These are phyloP conservation scores for Euphrasia confusa DNA, from an alignment of 257 asterid genomes.

Conservation along the genomic window DNA sequence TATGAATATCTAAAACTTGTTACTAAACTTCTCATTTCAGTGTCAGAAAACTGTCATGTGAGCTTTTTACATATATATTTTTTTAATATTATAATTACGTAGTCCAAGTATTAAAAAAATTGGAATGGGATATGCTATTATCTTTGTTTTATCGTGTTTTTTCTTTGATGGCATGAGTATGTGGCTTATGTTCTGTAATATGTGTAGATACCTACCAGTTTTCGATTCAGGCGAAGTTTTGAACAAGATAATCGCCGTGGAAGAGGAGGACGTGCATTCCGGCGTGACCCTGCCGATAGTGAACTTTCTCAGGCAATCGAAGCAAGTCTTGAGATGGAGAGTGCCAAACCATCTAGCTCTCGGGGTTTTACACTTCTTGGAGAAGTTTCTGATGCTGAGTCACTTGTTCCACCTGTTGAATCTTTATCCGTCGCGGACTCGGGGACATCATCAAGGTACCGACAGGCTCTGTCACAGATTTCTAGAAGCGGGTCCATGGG, in stretches of 20 bases:
- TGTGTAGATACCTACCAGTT: constrained; percentile 83
- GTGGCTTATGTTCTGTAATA: constrained; percentile 16
- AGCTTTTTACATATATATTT: no score
- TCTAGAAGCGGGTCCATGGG: constrained; percentile 43
- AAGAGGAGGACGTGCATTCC: constrained; percentile 73
- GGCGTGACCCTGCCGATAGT: constrained; percentile 60
- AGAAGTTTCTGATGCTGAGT: constrained; percentile 42
- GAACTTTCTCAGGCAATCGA: constrained; percentile 80
- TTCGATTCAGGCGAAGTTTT: constrained; percentile 62
- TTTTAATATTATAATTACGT: no score
- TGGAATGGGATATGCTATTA: no score
- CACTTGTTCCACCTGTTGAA: constrained; percentile 45
- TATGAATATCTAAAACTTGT: not conserved
- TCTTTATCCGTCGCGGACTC: constrained; percentile 43
- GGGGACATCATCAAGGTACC: constrained; percentile 65
- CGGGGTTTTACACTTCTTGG: constrained; percentile 26
- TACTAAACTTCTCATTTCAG: not conserved
- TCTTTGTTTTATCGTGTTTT: no score
- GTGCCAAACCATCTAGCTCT: constrained; percentile 34
- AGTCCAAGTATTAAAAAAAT: no score
- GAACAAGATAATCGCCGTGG: constrained; percentile 78
- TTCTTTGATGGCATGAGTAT: not conserved
- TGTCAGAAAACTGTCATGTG: no score
- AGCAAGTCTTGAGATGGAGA: constrained; percentile 66
- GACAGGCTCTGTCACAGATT: constrained; percentile 41